phyloP scores from a whole-genome alignment of 2,329 filamentous ascomycete genomes.

The Immersiporthe knoxdaviesiana region DNA sequence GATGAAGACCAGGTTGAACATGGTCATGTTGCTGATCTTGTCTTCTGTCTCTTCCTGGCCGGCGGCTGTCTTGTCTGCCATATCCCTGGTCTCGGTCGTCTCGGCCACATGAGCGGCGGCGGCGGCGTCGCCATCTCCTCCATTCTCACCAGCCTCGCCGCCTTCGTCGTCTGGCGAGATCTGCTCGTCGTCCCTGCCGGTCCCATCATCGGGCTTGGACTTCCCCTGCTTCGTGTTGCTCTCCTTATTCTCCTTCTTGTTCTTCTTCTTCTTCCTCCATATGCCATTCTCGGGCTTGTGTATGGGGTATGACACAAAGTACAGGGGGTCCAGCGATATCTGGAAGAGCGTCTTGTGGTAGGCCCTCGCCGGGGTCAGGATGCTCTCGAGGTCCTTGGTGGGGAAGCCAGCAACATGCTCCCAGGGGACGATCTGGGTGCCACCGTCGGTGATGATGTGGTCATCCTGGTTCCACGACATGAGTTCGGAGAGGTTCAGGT shows the following conservation, averaged over 20 bases:
- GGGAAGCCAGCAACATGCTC: slow-evolving; percentile 75
- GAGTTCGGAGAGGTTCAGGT: slow-evolving; percentile 44
- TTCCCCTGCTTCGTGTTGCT: slow-evolving; percentile 47
- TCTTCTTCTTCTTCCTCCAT: slow-evolving; percentile 72
- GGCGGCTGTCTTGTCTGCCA: slow-evolving; percentile 39
- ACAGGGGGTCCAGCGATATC: slow-evolving; percentile 76
- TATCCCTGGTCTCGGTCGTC: slow-evolving; percentile 38
- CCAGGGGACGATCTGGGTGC: slow-evolving; percentile 66
- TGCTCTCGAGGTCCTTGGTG: slow-evolving; percentile 76
- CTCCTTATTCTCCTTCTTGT: slow-evolving; percentile 60
- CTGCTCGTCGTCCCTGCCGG: slow-evolving; percentile 37
- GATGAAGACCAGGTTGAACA: slow-evolving; percentile 98
- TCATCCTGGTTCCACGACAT: slow-evolving; percentile 56
- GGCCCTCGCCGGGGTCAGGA: slow-evolving; percentile 74
- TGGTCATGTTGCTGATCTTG: slow-evolving; percentile 77
- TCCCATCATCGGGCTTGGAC: slow-evolving; percentile 37
- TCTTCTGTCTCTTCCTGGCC: slow-evolving; percentile 55
- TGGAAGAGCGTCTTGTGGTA: slow-evolving; percentile 85
- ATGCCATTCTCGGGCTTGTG: slow-evolving; percentile 78
- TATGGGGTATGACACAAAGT: slow-evolving; percentile 81
- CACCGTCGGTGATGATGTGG: slow-evolving; percentile 58
- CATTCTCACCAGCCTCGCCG: slow-evolving; percentile 29
- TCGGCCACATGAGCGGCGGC: slow-evolving; percentile 32
- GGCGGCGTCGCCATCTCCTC: slow-evolving; percentile 7
- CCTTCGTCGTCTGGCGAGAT: slow-evolving; percentile 34